Evolutionary conservation across 805 yeast genomes (phyloP).

Genomic region (Lipomyces sp.): DNA sequence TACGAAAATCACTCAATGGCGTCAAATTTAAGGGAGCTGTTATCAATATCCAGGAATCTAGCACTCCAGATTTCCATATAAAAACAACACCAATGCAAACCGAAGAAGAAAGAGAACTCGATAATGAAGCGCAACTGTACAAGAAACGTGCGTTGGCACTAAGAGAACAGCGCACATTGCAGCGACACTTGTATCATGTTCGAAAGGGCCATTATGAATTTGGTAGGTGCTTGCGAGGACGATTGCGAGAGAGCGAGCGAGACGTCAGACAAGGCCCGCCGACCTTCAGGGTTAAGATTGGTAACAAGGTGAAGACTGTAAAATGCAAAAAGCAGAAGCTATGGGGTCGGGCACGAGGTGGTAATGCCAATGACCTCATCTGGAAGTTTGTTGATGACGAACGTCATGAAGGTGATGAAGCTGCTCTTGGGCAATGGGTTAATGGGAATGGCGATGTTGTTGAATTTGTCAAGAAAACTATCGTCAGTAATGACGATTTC

Average conservation of each 20-base stretch:
- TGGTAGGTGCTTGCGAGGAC: conserved; percentile 51
- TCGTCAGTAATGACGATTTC: conserved; percentile 15
- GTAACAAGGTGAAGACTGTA: conserved; percentile 63
- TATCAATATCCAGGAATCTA: conserved; percentile 66
- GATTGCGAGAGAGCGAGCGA: conserved; percentile 63
- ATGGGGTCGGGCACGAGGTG: conserved; percentile 87
- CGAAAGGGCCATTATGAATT: conserved; percentile 21
- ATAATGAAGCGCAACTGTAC: not conserved
- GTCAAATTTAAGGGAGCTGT: conserved; percentile 75
- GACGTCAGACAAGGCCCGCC: conserved; percentile 53
- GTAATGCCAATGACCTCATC: conserved; percentile 64
- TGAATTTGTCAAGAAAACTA: conserved; percentile 17
- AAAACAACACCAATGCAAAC: conserved; percentile 54
- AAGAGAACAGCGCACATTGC: conserved; percentile 3
- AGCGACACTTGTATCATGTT: conserved; percentile 14
- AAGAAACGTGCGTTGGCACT: not conserved
- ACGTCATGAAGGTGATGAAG: conserved; percentile 75
- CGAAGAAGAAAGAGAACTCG: conserved; percentile 1
- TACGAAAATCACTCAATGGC: conserved; percentile 68
- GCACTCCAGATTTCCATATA: conserved; percentile 54
- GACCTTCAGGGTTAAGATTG: conserved; percentile 62
- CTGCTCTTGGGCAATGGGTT: conserved; percentile 28
- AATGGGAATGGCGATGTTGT: conserved; percentile 35
- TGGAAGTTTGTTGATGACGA: conserved; percentile 63
- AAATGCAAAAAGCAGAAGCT: conserved; percentile 74